These are phyloP conservation scores for Stagonosporopsis chrysanthemi DNA, from an alignment of 2,329 filamentous ascomycete genomes.

Conservation along the genomic window DNA sequence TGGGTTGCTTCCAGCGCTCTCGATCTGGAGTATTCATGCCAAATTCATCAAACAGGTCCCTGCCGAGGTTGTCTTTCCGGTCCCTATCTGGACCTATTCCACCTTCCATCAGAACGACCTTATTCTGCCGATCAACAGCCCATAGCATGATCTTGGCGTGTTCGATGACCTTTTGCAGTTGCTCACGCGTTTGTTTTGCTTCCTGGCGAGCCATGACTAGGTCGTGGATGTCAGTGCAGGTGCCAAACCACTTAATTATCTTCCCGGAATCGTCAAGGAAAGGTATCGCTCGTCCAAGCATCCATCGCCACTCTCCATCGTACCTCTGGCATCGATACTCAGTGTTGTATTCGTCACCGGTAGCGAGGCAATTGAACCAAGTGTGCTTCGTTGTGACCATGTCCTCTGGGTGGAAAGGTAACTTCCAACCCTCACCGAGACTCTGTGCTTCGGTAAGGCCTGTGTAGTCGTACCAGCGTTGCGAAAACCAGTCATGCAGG, in stretches of 20 bases:
- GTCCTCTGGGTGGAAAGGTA: constrained; percentile 75
- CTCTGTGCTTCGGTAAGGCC: constrained; percentile 68
- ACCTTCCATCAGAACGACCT: constrained; percentile 75
- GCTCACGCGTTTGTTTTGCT: constrained; percentile 71
- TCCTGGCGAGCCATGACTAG: constrained; percentile 72
- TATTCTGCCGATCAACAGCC: constrained; percentile 69
- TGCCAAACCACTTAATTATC: constrained; percentile 83
- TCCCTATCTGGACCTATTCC: constrained; percentile 59
- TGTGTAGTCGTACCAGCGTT: constrained; percentile 82
- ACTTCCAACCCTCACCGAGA: constrained; percentile 67
- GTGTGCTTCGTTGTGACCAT: constrained; percentile 60
- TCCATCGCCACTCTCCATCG: constrained; percentile 79
- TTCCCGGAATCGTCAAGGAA: constrained; percentile 70
- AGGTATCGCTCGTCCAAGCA: constrained; percentile 75
- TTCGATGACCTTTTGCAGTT: constrained; percentile 75
- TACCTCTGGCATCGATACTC: constrained; percentile 74
- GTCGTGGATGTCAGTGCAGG: constrained; percentile 81
- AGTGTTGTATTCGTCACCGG: constrained; percentile 69
- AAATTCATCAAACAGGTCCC: constrained; percentile 71
- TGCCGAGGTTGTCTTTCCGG: constrained; percentile 57
- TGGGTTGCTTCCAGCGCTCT: constrained; percentile 61
- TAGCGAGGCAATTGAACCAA: constrained; percentile 70
- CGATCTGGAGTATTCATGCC: constrained; percentile 37
- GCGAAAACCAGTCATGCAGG: constrained; percentile 75
- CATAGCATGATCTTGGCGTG: constrained; percentile 80